A percentile compares a stretch with the other conserved stretches of the same genome.
phyloP scores from a whole-genome alignment of 2,329 filamentous ascomycete genomes.

The Verticillium dahliae region DNA sequence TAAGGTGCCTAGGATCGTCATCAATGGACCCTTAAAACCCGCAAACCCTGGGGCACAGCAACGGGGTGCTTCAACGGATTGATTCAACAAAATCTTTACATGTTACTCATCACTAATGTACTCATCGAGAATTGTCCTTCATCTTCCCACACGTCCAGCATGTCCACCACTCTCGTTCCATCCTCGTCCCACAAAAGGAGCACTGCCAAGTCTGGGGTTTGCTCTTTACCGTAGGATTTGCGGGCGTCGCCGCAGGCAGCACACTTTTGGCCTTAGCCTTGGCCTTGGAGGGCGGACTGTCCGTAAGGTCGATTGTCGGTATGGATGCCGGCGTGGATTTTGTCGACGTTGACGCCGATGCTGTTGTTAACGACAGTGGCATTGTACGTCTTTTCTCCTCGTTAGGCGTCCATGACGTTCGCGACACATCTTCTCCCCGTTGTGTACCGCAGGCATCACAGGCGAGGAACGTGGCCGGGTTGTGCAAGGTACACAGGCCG shows the following conservation, averaged over 20 bases:
- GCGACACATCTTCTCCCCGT: slow-evolving; percentile 12
- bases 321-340: background rate
- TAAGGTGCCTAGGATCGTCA: background rate
- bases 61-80: background rate
- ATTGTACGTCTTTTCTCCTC: slow-evolving; percentile 13
- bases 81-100: background rate
- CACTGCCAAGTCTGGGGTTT: slow-evolving; percentile 41
- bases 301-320: slow-evolving; percentile 25
- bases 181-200: slow-evolving; percentile 40
- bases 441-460: slow-evolving; percentile 49
- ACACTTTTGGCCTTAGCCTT: background rate
- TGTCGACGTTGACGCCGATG: slow-evolving; percentile 8
- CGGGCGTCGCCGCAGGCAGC: slow-evolving; percentile 10
- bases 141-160: slow-evolving; percentile 48
- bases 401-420: slow-evolving; percentile 14
- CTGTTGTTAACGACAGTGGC: slow-evolving; percentile 10
- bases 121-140: slow-evolving; percentile 39
- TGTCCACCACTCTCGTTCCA: slow-evolving; percentile 51
- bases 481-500: slow-evolving; percentile 49
- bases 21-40: background rate
- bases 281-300: slow-evolving; percentile 21
- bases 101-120: background rate
- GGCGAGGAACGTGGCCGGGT: slow-evolving; percentile 40
- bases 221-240: slow-evolving; percentile 7
- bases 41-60: background rate